A percentile compares a stretch with the other conserved stretches of the same genome.
Conservation (phyloP, 2,329 filamentous ascomycete species). For the Diaporthe eres region DNA sequence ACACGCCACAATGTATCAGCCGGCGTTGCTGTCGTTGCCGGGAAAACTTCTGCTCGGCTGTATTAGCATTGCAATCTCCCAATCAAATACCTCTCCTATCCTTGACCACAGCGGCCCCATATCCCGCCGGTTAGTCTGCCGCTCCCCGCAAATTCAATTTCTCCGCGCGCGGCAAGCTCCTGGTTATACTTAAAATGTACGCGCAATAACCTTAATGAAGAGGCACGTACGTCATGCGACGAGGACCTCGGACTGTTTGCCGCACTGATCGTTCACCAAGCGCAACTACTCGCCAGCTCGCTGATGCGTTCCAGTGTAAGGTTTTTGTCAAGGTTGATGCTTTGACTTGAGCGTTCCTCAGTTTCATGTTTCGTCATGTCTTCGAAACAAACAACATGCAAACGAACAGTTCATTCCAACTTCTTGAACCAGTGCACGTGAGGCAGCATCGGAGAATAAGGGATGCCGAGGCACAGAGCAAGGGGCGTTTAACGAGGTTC, state of each 20-base stretch:
- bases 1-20: background rate
- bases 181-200: background rate
- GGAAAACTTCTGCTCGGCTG: slow-evolving; percentile 14
- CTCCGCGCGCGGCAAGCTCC: background rate
- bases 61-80: slow-evolving; percentile 33
- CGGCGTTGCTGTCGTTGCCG: slow-evolving; percentile 2
- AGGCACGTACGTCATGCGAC: background rate
- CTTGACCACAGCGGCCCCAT: slow-evolving; percentile 3
- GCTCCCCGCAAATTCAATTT: slow-evolving; percentile 2
- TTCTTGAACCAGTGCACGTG: background rate
- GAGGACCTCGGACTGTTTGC: no score
- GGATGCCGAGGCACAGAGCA: background rate
- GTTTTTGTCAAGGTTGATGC: background rate
- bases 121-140: background rate
- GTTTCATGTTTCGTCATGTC: slow-evolving; percentile 18
- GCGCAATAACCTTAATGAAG: background rate
- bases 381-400: background rate
- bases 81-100: background rate
- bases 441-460: background rate
- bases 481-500: background rate
- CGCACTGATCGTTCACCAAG: background rate
- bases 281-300: no score
- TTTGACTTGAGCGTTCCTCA: background rate
- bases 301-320: background rate
- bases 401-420: background rate